phyloP scores from a whole-genome alignment of 768 basidiomycete genomes.

The Baorangia bicolor region DNA sequence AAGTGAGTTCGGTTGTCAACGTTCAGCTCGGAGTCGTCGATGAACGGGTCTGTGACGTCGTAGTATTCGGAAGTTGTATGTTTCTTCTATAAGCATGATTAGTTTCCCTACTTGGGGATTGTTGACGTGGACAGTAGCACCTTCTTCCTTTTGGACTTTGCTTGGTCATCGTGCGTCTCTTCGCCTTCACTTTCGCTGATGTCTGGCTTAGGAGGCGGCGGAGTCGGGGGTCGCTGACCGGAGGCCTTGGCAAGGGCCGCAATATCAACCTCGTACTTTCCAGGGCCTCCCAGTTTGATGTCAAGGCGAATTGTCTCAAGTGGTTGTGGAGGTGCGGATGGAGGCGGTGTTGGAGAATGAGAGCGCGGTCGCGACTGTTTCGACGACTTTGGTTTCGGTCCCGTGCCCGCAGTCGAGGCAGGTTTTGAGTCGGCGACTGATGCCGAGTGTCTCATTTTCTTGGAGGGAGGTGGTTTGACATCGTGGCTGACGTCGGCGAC shows the following conservation, averaged over 20 bases:
- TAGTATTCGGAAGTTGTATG: slow-evolving; percentile 72
- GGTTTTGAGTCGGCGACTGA: slow-evolving; percentile 27
- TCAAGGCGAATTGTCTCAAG: slow-evolving; percentile 66
- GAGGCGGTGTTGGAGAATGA: slow-evolving; percentile 58
- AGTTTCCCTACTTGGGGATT: not conserved
- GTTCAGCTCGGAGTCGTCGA: slow-evolving; percentile 93
- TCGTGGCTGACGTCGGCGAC: slow-evolving; percentile 20
- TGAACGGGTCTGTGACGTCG: slow-evolving; percentile 90
- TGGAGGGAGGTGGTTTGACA: slow-evolving; percentile 29
- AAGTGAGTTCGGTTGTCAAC: slow-evolving; percentile 90
- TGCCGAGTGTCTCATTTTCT: slow-evolving; percentile 29
- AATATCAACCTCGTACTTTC: slow-evolving; percentile 75
- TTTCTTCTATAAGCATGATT: slow-evolving; percentile 40
- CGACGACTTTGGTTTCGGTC: slow-evolving; percentile 53
- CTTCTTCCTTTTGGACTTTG: slow-evolving; percentile 40
- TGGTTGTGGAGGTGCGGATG: slow-evolving; percentile 45
- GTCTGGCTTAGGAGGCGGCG: slow-evolving; percentile 46
- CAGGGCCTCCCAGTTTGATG: slow-evolving; percentile 68
- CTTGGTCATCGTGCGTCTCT: slow-evolving; percentile 37
- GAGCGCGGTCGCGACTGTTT: slow-evolving; percentile 44
- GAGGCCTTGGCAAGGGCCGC: slow-evolving; percentile 54
- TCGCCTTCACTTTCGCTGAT: slow-evolving; percentile 59
- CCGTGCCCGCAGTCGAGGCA: slow-evolving; percentile 30
- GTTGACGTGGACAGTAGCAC: slow-evolving; percentile 21
- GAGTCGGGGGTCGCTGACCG: slow-evolving; percentile 64